Evolutionary conservation across 148 eudicot genomes (phyloP).

Genomic region (Amaranthus palmeri): DNA sequence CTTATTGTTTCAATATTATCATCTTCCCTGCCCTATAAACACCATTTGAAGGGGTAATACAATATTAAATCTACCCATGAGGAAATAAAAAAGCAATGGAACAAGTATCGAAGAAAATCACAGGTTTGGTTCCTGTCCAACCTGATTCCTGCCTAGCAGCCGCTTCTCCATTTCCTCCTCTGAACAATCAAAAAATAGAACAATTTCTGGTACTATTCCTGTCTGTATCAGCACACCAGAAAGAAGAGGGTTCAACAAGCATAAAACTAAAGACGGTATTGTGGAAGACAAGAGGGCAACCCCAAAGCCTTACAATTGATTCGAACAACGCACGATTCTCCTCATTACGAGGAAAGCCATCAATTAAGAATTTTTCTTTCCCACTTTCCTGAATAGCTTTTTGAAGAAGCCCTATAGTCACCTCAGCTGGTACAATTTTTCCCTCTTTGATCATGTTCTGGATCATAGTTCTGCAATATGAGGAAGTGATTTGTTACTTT

Average conservation of each 20-base stretch:
- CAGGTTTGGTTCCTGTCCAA: slow-evolving; percentile 15
- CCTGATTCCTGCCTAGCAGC: slow-evolving; percentile 70
- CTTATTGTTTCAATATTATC: slow-evolving; percentile 46
- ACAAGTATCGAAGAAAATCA: background rate
- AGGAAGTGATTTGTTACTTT: background rate
- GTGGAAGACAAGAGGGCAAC: background rate
- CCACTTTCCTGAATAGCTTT: slow-evolving; percentile 59
- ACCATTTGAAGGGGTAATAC: background rate
- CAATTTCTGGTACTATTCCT: slow-evolving; percentile 65
- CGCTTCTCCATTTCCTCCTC: slow-evolving; percentile 91
- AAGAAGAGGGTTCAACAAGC: slow-evolving; percentile 7
- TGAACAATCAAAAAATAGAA: slow-evolving; percentile 74
- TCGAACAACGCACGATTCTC: slow-evolving; percentile 87
- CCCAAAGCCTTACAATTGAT: slow-evolving; percentile 53
- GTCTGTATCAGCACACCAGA: slow-evolving; percentile 43
- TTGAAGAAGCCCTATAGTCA: slow-evolving; percentile 72
- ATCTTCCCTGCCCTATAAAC: slow-evolving; percentile 39
- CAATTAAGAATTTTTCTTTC: slow-evolving; percentile 75
- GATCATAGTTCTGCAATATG: slow-evolving; percentile 61
- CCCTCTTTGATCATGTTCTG: slow-evolving; percentile 91
- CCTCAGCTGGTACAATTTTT: slow-evolving; percentile 85
- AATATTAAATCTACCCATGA: background rate
- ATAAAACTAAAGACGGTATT: background rate
- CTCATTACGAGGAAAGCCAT: slow-evolving; percentile 90
- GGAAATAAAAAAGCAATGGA: background rate